Evolutionary conservation across 352 stramenopile genomes (phyloP), one percentile per base, ranked within the genome.

Genomic region (Globisporangium perplexum): DNA sequence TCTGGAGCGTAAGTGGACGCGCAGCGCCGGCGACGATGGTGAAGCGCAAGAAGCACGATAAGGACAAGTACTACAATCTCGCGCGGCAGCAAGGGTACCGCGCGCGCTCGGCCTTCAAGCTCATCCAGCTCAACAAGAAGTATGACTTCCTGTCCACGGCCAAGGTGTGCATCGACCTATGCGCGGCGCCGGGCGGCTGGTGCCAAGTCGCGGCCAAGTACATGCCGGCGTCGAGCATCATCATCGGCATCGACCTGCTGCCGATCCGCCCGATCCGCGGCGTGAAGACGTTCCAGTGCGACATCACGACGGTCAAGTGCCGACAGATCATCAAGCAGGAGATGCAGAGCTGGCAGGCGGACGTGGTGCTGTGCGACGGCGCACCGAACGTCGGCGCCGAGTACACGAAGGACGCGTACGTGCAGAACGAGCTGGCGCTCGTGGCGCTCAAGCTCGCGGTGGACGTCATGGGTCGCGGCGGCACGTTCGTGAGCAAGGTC

Each of bases 21-120:
- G 24, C 53, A 47, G 18, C 23, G 18, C 23, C 15, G 24, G 24
- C 55, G 6, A 26, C 15, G 43, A 95, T 95, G 83, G 81, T 96
- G 43, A 98, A 98, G 74, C 77, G 94, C 65, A 98, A 98, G 71
- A 99, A 99, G 85, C 87, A 95, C 76, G 95, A 99, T 67, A 98
- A 98, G 76, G 97, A 99, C 77, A 99, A 99, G 74, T 99, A 99
- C 79, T 99, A 99, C 76, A 96, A 98, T 68, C 73, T 99, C 52
- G 97, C 97, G 12, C 96, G 97, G 49, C 96, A 99, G 76, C 97
- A 99, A 83, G 97, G 98, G 18, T 99, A 98, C 74, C 90, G 98
- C 65, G 96, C 96, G 24, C 95, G 98, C 50, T 98, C 97, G 7
- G 97, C 97, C 22, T 99, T 99, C 83, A 99, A 99, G 86, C 85